Evolutionary conservation across 106 monocot species (phyloP), one percentile per base, ranked within the genome.

Genomic region (Triglochin maritima): DNA sequence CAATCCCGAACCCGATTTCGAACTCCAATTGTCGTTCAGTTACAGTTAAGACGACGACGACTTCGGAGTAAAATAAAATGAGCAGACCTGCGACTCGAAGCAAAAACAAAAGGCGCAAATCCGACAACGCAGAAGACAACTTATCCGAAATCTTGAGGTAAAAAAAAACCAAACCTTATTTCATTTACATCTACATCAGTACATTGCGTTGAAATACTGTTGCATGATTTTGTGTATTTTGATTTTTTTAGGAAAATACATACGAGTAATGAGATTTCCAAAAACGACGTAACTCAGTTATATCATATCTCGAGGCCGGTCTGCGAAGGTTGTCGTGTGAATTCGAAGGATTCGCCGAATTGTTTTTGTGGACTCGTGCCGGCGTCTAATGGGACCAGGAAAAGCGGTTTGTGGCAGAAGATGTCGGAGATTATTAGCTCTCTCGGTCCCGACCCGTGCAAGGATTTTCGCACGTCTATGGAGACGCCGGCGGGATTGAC

Each of bases 361-460:
- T 98, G 96, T 67, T 98, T 91, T 73, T 98, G 96, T 78, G 96
- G 84, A 17, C 72, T 96, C 17, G 69, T 91, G 66, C 96, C 88
- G 54, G 61, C 82, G 45, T 49, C 93, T 7, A 88, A 78, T 68
- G 85, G 91, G 68, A 63, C 72, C 13, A 78, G 88, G 43, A 98
- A 91, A 75, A 62, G 70, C 72, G 96, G 96, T 53, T 64, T 98
- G 46, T 98, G 96, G 96, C 96, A 98, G 74, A 88, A 69, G 48
- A 79, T 81, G 69, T 65, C 87, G 17, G 96, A 98, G 48, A 83
- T 91, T 74, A 68, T 91, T 53, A 56, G 65, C 69, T 81, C 88
- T 71, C 67, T 98, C 41, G 96, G 91, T 72, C 76, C 77, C 14
- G 71, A 98, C 63, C 91, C 96, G 13, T 80, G 58, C 50, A 76